A percentile compares a stretch with the other conserved stretches of the same genome.
phyloP scores from a whole-genome alignment of 495 filamentous ascomycete species.

The Chaetomium tenue region DNA sequence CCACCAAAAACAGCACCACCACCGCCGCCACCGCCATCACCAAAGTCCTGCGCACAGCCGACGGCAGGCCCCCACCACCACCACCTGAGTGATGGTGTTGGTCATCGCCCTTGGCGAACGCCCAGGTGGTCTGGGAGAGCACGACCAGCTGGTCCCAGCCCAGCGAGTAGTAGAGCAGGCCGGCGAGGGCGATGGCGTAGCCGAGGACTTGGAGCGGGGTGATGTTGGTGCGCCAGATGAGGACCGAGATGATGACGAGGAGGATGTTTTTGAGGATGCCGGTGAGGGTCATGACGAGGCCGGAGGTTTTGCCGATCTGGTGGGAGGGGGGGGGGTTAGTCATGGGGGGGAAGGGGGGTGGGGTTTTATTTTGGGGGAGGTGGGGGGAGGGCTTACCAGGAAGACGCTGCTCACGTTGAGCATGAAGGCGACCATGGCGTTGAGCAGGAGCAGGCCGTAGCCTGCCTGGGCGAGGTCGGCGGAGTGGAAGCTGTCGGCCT shows the following conservation, averaged over 20 bases:
- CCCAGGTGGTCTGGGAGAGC: slow-evolving; percentile 52
- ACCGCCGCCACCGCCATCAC: slow-evolving; percentile 56
- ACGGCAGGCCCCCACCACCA: slow-evolving; percentile 49
- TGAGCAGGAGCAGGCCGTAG: slow-evolving; percentile 56
- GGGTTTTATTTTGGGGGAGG: too few species aligned
- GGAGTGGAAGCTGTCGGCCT: slow-evolving; percentile 54
- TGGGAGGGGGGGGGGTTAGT: not conserved
- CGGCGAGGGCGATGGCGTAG: slow-evolving; percentile 62
- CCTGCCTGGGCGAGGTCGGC: slow-evolving; percentile 58
- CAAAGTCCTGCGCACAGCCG: slow-evolving; percentile 64
- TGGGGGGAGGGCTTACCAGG: slow-evolving; percentile 49
- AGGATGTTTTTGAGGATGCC: slow-evolving; percentile 77
- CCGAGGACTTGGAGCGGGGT: slow-evolving; percentile 60
- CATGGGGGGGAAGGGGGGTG: not conserved
- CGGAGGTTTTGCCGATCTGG: slow-evolving; percentile 74
- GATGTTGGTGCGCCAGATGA: slow-evolving; percentile 65
- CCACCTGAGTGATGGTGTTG: not conserved
- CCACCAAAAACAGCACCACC: slow-evolving; percentile 55
- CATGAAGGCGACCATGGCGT: slow-evolving; percentile 71
- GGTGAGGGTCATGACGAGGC: slow-evolving; percentile 71
- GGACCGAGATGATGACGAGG: slow-evolving; percentile 61
- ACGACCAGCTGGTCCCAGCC: slow-evolving; percentile 66
- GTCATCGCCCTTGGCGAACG: slow-evolving; percentile 60
- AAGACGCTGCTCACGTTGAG: slow-evolving; percentile 77
- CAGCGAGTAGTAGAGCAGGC: slow-evolving; percentile 66